Evolutionary conservation across 192 early-diverging fungal genomes (phyloP).

Genomic region (Powellomyces hirtus): DNA sequence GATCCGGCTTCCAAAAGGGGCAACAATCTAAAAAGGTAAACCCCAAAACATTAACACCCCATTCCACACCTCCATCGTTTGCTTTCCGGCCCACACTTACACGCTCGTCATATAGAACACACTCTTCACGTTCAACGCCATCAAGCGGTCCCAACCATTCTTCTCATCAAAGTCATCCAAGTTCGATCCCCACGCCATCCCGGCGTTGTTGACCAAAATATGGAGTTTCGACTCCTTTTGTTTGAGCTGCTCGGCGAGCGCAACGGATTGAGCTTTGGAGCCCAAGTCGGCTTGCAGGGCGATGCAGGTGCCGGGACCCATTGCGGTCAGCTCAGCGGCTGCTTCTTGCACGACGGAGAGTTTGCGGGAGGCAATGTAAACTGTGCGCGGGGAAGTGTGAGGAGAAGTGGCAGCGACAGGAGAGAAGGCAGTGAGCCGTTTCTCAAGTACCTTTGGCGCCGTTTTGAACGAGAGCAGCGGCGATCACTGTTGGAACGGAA

Average conservation of each 20-base stretch:
- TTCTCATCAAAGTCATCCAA: constrained; percentile 45
- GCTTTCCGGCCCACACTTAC: constrained; percentile 21
- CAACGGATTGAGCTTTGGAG: constrained; percentile 51
- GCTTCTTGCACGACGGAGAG: constrained; percentile 40
- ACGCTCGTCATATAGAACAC: constrained; percentile 77
- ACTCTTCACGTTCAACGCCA: constrained; percentile 83
- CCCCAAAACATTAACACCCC: too few species aligned
- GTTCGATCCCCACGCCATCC: constrained; percentile 48
- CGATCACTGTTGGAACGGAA: constrained; percentile 46
- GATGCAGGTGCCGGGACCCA: constrained; percentile 72
- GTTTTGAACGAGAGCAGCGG: constrained; percentile 74
- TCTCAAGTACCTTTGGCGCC: constrained; percentile 64
- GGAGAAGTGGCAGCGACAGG: too few species aligned
- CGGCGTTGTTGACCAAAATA: constrained; percentile 84
- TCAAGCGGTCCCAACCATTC: constrained; percentile 59
- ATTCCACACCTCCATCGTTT: too few species aligned
- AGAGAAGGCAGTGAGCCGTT: too few species aligned
- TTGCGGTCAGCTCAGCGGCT: constrained; percentile 64
- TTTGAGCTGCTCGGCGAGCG: constrained; percentile 53
- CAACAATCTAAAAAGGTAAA: constrained; percentile 38
- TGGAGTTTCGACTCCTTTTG: constrained; percentile 64
- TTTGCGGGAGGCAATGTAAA: constrained; percentile 88
- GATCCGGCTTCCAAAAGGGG: constrained; percentile 66
- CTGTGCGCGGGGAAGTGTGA: too few species aligned
- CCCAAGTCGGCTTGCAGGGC: constrained; percentile 74